These are phyloP conservation scores for Erythrobasidium hasegawianum DNA, from an alignment of 1,284 basidiomycete species.

Conservation along the genomic window DNA sequence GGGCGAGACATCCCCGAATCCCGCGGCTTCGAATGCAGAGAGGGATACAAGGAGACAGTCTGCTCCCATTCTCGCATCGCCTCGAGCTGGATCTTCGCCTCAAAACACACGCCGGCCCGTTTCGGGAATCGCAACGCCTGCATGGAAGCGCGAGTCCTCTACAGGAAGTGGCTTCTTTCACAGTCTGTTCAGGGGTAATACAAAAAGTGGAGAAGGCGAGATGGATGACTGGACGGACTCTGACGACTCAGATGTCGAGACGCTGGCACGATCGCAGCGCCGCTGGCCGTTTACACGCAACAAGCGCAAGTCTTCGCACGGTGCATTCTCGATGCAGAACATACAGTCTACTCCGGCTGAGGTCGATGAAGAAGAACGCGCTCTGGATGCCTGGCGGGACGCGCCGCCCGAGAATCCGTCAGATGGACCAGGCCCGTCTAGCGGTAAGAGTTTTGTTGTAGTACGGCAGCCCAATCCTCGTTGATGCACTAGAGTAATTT, in stretches of 20 bases:
- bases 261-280: neutral
- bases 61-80: constrained; percentile 16
- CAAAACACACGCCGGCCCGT: neutral
- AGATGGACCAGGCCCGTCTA: neutral
- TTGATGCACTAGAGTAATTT: neutral
- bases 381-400: neutral
- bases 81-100: constrained; percentile 13
- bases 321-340: constrained; percentile 1
- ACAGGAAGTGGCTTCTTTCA: constrained; percentile 30
- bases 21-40: neutral
- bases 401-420: neutral
- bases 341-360: neutral
- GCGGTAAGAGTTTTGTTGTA: constrained; percentile 1
- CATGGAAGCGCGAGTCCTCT: constrained; percentile 26
- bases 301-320: constrained; percentile 10
- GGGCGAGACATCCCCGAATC: neutral
- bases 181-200: constrained; percentile 16
- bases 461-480: neutral
- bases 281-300: constrained; percentile 21
- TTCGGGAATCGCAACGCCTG: neutral
- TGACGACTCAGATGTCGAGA: constrained; percentile 25
- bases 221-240: constrained; percentile 29
- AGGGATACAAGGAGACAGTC: constrained; percentile 5
- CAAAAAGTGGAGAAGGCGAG: constrained; percentile 21
- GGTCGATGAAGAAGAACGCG: constrained; percentile 2